Evolutionary conservation across 345 rosid species (phyloP), one percentile per base, ranked within the genome.

Genomic region (Streptanthus diversifolius): DNA sequence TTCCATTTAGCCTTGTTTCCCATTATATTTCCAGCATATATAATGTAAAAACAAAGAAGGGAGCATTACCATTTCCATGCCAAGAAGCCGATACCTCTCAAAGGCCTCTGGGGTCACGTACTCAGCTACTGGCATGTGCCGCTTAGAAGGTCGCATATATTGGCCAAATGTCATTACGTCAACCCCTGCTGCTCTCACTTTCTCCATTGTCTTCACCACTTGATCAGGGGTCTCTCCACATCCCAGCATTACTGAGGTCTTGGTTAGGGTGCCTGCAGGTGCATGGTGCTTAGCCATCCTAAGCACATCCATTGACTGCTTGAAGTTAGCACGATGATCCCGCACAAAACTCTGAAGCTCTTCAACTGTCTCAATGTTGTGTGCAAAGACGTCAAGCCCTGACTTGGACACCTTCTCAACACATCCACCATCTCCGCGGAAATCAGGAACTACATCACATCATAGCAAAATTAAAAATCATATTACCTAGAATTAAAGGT

Each of bases 161-260:
- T 95, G 99, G 25, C 99, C 99, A 63, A 95, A 92, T 2, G 99
- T 95, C 85, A 95, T 95, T n/a, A 95, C 99, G 59, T 95, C 98
- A 66, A 92, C 91, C 70, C 96, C 97, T n/a, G 97, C 97, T 18
- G 85, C 93, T 82, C 92, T 86, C 61, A 95, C 99, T 75, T 86
- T 92, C 82, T 92, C 93, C 98, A 92, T 95, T 6, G 98, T 90
- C 60, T 80, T 85, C 52, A 90, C 74, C 68, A 95, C 92, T 77
- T 95, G 99, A 44, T 85, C 96, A 63, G 98, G 97, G n/a, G 97
- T 92, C 79, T 95, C 98, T 21, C 98, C 99, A 68, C 99, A 95
- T 37, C 99, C 98, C 55, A 95, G 79, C 99, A 95, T 95, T 70
- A 95, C 73, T 0, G 99, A 95, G 27, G 98, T 92, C 85, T 95